Evolutionary conservation across 73 alveolate species (phyloP).

Genomic region (Tetrahymena borealis): DNA sequence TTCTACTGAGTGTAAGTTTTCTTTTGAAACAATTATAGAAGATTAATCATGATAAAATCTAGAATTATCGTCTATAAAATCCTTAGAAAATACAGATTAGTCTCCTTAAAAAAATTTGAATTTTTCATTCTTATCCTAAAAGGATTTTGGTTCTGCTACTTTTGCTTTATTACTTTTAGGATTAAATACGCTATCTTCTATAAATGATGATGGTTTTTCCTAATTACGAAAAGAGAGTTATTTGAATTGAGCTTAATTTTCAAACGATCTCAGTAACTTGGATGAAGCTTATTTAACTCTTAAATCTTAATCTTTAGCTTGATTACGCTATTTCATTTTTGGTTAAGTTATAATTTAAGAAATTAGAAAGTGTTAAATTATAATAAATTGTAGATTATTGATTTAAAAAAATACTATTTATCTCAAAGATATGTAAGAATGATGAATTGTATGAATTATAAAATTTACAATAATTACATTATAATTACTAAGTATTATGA

Average conservation of each 20-base stretch:
- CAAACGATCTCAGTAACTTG: neutral
- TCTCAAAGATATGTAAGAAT: too few relatives aligned
- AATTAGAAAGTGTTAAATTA: too few relatives aligned
- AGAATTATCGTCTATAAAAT: neutral
- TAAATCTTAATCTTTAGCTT: neutral
- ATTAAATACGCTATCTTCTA: neutral
- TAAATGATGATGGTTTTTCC: neutral
- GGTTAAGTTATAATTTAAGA: too few relatives aligned
- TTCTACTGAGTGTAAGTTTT: neutral
- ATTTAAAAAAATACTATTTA: too few relatives aligned
- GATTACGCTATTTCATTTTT: too few relatives aligned
- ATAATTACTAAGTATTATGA: too few relatives aligned
- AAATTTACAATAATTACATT: too few relatives aligned
- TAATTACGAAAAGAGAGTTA: neutral
- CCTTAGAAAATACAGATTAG: neutral
- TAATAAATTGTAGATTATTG: too few relatives aligned
- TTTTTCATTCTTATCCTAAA: neutral
- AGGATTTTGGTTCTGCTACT: neutral
- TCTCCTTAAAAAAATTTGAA: neutral
- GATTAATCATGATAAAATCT: neutral
- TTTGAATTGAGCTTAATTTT: neutral
- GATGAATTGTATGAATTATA: too few relatives aligned
- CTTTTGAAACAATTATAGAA: neutral
- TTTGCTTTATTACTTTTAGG: neutral
- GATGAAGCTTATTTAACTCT: neutral